Evolutionary conservation across 176 grass and related monocot species (phyloP).

Genomic region (Coix lacrymajobi): DNA sequence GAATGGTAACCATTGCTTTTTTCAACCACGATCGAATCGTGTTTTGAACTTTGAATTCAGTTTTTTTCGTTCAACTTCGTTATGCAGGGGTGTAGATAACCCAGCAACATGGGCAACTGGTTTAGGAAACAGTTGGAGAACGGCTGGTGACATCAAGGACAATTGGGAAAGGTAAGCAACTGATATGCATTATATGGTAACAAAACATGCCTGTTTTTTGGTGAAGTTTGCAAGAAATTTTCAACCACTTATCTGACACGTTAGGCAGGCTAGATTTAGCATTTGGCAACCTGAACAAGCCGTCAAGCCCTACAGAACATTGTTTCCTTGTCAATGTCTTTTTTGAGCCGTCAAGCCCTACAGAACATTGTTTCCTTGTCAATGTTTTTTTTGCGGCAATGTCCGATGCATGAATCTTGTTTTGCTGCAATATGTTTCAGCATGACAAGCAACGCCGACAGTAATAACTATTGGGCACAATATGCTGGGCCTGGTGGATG

Average conservation of each 20-base stretch:
- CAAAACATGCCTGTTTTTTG: neutral
- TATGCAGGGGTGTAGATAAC: slow-evolving; percentile 39
- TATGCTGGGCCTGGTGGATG: slow-evolving; percentile 67
- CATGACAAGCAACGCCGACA: slow-evolving; percentile 40
- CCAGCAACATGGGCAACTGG: slow-evolving; percentile 54
- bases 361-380: neutral
- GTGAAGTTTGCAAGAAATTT: neutral
- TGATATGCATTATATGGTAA: neutral
- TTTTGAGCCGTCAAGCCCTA: neutral
- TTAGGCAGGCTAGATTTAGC: neutral
- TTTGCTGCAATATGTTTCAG: slow-evolving; percentile 14
- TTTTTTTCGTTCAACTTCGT: neutral
- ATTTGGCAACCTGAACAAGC: neutral
- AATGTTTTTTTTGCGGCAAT: too few relatives aligned
- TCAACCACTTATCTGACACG: neutral
- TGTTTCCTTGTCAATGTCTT: neutral
- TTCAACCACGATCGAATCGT: neutral
- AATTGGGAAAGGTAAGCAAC: slow-evolving; percentile 38
- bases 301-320: neutral
- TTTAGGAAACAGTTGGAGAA: slow-evolving; percentile 70
- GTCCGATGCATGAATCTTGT: neutral
- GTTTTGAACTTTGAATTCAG: neutral
- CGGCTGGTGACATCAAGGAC: slow-evolving; percentile 56
- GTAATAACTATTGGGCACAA: slow-evolving; percentile 44
- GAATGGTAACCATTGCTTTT: slow-evolving; percentile 34